Base-by-base conservation (phyloP, 2,329 filamentous ascomycete genomes). In the Sodiomyces alkalinus region DNA sequence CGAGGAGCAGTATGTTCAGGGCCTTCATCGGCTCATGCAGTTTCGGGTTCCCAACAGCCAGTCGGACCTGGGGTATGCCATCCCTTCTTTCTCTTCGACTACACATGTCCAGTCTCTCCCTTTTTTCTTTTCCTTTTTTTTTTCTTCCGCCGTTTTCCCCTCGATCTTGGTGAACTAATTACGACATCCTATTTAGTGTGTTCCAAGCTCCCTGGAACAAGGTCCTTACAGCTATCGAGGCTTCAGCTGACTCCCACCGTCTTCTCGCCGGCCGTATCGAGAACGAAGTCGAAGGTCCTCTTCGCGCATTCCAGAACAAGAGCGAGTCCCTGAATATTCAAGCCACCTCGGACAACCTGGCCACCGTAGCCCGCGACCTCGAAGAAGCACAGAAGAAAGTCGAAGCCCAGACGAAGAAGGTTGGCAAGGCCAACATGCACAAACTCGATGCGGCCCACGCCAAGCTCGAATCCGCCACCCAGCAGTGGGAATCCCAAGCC, bases 401-500 rank as follows among this genome's bases (percentile, higher is more conserved):
- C n/a, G 83, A 90, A 23, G 93, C 86, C 56, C 64, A 92, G 28
- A 74, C 60, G 45, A 78, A 68, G 46, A 92, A 87, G 53, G 83
- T 80, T 35, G 67, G 68, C 30, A 83, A 77, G 53, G 73, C 78
- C 22, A 85, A 73, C 42, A 67, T 76, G 3, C 71, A 74, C 33
- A 92, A 90, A 52, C 69, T 90, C 21, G 80, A 85, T 23, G 67
- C 66, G 36, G 85, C 83, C 9, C 65, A 71, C 8, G 61, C 71
- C 12, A 76, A 74, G 38, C 69, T 92, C 23, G 80, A 92, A 38
- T 73, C 73, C 34, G 78, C 83, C n/a, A 71, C 65, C 24, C 68
- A 77, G 39, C 80, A 92, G 48, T 98, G 90, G 90, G 77, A 93
- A 31, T 85, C 83, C 1, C 85, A 93, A 51, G 83, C 90, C 10